Evolutionary conservation across 768 basidiomycete genomes (phyloP).

Genomic region (Zangia roseola): DNA sequence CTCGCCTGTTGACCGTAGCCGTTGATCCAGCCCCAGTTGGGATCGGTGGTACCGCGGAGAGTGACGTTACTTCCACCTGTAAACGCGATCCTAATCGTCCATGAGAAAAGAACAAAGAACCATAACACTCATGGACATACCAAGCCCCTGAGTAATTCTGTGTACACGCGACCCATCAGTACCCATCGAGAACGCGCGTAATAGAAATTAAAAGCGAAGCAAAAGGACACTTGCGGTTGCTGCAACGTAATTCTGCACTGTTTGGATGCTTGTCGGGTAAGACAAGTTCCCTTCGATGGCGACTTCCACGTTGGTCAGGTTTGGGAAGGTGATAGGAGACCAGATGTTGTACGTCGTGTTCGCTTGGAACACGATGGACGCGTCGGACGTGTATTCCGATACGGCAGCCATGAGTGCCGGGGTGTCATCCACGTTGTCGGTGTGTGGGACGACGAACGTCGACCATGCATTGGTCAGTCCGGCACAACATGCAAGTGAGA

Average conservation of each 20-base stretch:
- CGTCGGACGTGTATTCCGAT: constrained; percentile 36
- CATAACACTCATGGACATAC: neutral
- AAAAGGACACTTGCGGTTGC: constrained; percentile 36
- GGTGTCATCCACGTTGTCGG: constrained; percentile 48
- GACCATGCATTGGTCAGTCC: constrained; percentile 39
- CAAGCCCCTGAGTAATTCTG: constrained; percentile 42
- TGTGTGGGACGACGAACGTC: constrained; percentile 52
- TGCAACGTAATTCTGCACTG: constrained; percentile 48
- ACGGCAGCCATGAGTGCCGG: constrained; percentile 47
- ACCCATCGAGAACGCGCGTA: neutral
- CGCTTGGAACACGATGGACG: constrained; percentile 56
- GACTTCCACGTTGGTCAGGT: constrained; percentile 55
- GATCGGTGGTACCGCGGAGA: constrained; percentile 51
- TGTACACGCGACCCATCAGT: neutral
- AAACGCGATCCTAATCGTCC: constrained; percentile 48
- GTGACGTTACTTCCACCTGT: constrained; percentile 57
- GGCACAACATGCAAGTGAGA: constrained; percentile 18
- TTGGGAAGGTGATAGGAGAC: constrained; percentile 56
- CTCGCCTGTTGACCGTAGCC: constrained; percentile 54
- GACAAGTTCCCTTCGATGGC: constrained; percentile 56
- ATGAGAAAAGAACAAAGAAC: neutral
- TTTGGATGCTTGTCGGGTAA: constrained; percentile 50
- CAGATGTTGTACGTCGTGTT: constrained; percentile 61
- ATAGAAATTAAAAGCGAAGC: too few relatives aligned
- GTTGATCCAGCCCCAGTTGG: constrained; percentile 65